Evolutionary conservation across 306 rosid species (phyloP), one percentile per base, ranked within the genome.

Genomic region (Myrica gale): DNA sequence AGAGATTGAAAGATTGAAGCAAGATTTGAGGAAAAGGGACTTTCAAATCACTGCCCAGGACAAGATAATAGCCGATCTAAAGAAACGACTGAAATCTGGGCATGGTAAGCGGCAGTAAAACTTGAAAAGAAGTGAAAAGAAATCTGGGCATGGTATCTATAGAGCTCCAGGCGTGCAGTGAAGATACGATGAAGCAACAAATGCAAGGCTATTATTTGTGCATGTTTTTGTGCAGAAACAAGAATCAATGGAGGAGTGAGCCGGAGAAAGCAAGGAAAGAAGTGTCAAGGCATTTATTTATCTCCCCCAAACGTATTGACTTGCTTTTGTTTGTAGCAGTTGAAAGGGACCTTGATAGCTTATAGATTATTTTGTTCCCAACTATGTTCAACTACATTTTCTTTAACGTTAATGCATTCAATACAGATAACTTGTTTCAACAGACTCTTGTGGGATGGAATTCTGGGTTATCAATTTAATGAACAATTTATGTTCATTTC

Each of bases 1-100:
- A 66, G 86, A 82, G 56, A 84, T 86, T 48, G 87, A 78, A 76
- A 77, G 77, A 11, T 63, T 81, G 78, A 80, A 83, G 80, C 61
- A 80, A 76, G 79, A 74, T 68, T 60, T 83, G 48, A 70, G 78
- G 73, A 76, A 70, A 62, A 83, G 70, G 80, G 89, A 83, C 13
- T 51, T 74, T 62, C 78, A 81, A 69, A 69, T 75, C 37, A 63
- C 78, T 46, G 54, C 26, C 39, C 74, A 73, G 75, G 74, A 71
- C 72, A 75, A 76, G 61, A 63, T 62, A 15, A 84, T 79, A 51
- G 20, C 80, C 12, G 55, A 68, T 53, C 62, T 23, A 16, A 42
- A 9, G n/a, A 66, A 66, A 19, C 7, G 6, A 4, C 7, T 66
- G 46, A 66, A 4, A 5, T 17, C 7, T 17, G 17, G 21, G 17